These are phyloP conservation scores for Taiozyma sp. DNA, from an alignment of 1,139 yeast species.

Conservation along the genomic window DNA sequence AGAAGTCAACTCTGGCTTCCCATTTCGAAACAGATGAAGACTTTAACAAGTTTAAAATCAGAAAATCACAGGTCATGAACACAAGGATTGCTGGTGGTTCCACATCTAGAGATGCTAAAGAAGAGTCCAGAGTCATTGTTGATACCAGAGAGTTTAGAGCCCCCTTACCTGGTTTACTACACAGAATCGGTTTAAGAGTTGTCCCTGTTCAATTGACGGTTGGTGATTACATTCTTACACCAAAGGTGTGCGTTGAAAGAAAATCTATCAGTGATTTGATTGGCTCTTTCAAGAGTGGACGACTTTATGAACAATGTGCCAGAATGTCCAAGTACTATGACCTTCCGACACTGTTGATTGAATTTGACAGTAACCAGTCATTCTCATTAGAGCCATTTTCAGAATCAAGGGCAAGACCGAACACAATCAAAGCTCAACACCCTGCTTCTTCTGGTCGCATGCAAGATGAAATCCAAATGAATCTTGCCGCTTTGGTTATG, in stretches of 20 bases:
- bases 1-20: conserved; percentile 74
- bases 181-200: conserved; percentile 69
- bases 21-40: conserved; percentile 64
- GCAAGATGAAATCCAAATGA: conserved; percentile 71
- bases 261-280: conserved; percentile 87
- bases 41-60: conserved; percentile 33
- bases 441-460: conserved; percentile 39
- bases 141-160: conserved; percentile 94
- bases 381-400: conserved; percentile 84
- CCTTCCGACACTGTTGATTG: conserved; percentile 76
- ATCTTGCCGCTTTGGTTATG: conserved; percentile 63
- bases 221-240: conserved; percentile 88
- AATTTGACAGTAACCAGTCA: conserved; percentile 82
- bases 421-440: conserved; percentile 28
- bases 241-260: conserved; percentile 85
- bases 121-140: conserved; percentile 63
- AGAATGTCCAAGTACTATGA: conserved; percentile 84
- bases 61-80: conserved; percentile 28
- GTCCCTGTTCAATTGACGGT: conserved; percentile 85
- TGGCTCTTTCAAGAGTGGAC: conserved; percentile 77
- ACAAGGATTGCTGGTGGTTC: conserved; percentile 90
- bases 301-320: conserved; percentile 80
- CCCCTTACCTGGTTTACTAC: conserved; percentile 75
- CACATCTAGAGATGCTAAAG: conserved; percentile 38
- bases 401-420: conserved; percentile 35